These are phyloP conservation scores for Globisporangium abappressorium DNA, from an alignment of 352 stramenopile species.

Conservation along the genomic window DNA sequence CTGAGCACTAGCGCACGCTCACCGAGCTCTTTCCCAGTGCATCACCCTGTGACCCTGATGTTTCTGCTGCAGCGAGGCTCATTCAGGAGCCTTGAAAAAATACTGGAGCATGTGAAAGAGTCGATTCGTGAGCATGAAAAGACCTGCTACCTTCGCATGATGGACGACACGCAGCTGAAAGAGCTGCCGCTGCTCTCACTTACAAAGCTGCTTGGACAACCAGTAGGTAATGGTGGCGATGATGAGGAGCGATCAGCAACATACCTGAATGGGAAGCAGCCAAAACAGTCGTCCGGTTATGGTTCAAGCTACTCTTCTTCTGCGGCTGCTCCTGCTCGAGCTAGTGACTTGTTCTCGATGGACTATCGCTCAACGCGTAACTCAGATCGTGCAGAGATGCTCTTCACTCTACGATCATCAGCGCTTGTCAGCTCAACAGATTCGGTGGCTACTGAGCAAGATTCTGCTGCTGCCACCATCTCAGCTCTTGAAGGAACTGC, in stretches of 20 bases:
- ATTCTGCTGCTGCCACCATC: neutral
- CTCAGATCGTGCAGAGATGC: slow-evolving; percentile 51
- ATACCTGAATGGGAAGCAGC: slow-evolving; percentile 39
- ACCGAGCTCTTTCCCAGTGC: slow-evolving; percentile 23
- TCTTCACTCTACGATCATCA: slow-evolving; percentile 38
- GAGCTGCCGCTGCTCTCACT: slow-evolving; percentile 55
- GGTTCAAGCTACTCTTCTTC: slow-evolving; percentile 6
- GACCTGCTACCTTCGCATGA: slow-evolving; percentile 76
- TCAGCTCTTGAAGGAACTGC: slow-evolving; percentile 34
- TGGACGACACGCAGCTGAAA: slow-evolving; percentile 42
- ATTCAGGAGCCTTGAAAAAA: slow-evolving; percentile 53
- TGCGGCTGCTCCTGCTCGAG: slow-evolving; percentile 43
- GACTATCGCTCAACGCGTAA: slow-evolving; percentile 34
- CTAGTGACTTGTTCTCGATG: slow-evolving; percentile 73
- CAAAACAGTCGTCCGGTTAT: slow-evolving; percentile 12
- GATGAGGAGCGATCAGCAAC: slow-evolving; percentile 34
- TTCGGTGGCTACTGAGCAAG: neutral
- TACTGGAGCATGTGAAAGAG: slow-evolving; percentile 54
- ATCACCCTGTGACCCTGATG: slow-evolving; percentile 65
- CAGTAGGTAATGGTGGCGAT: slow-evolving; percentile 4
- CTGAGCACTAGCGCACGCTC: slow-evolving; percentile 14
- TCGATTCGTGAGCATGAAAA: slow-evolving; percentile 71
- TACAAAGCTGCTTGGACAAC: slow-evolving; percentile 33
- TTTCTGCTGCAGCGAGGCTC: slow-evolving; percentile 68
- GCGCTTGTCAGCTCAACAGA: neutral